Conservation (phyloP, 371 early-diverging fungal genomes). For the Rhizopus microsporus region DNA sequence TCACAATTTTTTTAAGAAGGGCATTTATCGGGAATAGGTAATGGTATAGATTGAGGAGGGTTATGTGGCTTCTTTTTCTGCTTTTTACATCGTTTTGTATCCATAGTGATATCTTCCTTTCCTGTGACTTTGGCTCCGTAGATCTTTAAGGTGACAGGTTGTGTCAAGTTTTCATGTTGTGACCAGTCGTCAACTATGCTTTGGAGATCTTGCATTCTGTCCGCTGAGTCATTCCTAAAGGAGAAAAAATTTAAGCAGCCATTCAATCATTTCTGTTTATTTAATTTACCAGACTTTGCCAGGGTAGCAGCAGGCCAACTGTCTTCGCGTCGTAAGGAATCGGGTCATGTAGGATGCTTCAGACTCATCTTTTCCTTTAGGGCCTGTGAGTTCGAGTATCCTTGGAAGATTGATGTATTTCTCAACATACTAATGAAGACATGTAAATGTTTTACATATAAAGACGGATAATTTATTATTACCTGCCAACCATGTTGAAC, state of each 20-base stretch:
- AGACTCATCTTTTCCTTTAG: conserved; percentile 21
- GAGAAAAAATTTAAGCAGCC: not conserved
- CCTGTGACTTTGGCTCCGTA: conserved; percentile 43
- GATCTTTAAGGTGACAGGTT: conserved; percentile 29
- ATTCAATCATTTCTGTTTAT: not conserved
- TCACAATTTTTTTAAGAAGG: conserved; percentile 11
- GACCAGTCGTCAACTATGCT: conserved; percentile 36
- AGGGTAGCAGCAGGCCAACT: conserved; percentile 49
- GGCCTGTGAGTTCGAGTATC: conserved; percentile 46
- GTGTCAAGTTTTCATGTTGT: conserved; percentile 32
- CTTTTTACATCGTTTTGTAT: conserved; percentile 29
- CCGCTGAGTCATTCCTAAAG: conserved; percentile 43
- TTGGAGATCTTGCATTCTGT: conserved; percentile 44
- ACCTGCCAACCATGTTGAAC: conserved; percentile 58
- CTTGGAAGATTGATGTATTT: conserved; percentile 44
- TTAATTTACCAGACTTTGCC: conserved; percentile 41
- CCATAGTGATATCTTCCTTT: conserved; percentile 32
- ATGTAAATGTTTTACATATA: not conserved
- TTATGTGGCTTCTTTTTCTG: conserved; percentile 4
- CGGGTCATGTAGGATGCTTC: conserved; percentile 42
- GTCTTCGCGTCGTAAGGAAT: conserved; percentile 45
- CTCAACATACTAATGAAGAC: conserved; percentile 42
- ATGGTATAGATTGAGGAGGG: conserved; percentile 12
- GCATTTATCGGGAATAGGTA: conserved; percentile 44
- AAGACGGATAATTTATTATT: conserved; percentile 1